Evolutionary conservation across 768 basidiomycete species (phyloP), one percentile per base, ranked within the genome.

Genomic region (Hemileccinum rubropunctum): DNA sequence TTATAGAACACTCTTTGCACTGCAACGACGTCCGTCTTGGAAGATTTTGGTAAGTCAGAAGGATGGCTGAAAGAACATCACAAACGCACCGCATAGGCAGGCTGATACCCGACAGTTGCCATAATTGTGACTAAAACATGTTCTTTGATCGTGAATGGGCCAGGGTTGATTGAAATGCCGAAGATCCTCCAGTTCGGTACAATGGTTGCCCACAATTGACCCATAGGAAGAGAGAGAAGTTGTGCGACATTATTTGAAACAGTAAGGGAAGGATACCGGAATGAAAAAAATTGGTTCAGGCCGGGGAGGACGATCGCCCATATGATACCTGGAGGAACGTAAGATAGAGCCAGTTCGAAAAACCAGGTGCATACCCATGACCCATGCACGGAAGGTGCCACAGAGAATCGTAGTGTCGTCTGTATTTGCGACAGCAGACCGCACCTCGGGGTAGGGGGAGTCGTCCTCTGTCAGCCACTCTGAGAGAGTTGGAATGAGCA

Each of bases 381-480:
- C 65, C 81, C 83, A 85, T 17, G 81, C 76, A 47, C 83, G 80
- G 33, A 91, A 42, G 23, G 83, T 78, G 20, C 75, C 73, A 12
- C 73, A 76, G 12, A 84, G 84, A 74, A 88, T 86, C 34, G 69
- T 67, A 2, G 75, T 76, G 59, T 88, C 86, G 56, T 88, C 86
- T 28, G 78, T 81, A 64, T 86, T 87, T 17, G 83, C 80, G 9
- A 88, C 86, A 7, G 87, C 86, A 8, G 84, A 82, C 38, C 87
- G 80, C 13, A 89, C 88, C 64, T 92, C 90, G 6, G 86, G 87
- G 62, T 92, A 92, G 4, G 90, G 90, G 3, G 88, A 90, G 63
- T 91, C 90, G 58, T 91, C 85, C 64, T 78, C 78, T 73, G 57
- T 8, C 20, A 15, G 10, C 3, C 2, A 10, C 37, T 18, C 30